Conservation (phyloP, 768 basidiomycete genomes). For the Podaxis sp. region DNA sequence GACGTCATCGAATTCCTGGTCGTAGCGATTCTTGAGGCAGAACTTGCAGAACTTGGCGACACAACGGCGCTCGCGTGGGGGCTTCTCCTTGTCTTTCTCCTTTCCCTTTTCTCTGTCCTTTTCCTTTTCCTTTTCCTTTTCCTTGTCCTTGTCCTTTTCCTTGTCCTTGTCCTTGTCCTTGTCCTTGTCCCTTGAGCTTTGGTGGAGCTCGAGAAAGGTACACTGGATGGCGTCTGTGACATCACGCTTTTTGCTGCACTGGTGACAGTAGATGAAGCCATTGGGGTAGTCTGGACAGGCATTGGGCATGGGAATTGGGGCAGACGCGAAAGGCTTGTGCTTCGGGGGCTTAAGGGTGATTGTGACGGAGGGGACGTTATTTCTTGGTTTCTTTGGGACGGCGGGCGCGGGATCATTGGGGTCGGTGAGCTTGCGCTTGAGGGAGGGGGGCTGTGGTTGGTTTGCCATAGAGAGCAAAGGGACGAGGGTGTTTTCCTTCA, state of each 20-base stretch:
- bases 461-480: slow-evolving; percentile 16
- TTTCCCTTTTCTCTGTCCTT: slow-evolving; percentile 24
- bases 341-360: slow-evolving; percentile 21
- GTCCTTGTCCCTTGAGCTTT: slow-evolving; percentile 21
- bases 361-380: slow-evolving; percentile 21
- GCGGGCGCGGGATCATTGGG: slow-evolving; percentile 24
- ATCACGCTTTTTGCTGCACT: slow-evolving; percentile 66
- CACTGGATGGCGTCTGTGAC: slow-evolving; percentile 38
- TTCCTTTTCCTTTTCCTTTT: slow-evolving; percentile 19
- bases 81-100: slow-evolving; percentile 6
- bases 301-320: slow-evolving; percentile 24
- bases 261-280: slow-evolving; percentile 65
- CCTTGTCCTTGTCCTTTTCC: slow-evolving; percentile 22
- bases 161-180: slow-evolving; percentile 19
- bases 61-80: slow-evolving; percentile 36
- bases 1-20: slow-evolving; percentile 47
- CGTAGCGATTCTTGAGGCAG: slow-evolving; percentile 72
- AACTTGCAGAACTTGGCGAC: slow-evolving; percentile 58
- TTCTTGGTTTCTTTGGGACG: slow-evolving; percentile 34
- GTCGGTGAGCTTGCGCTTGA: slow-evolving; percentile 54
- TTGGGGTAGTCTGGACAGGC: slow-evolving; percentile 34
- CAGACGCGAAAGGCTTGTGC: slow-evolving; percentile 26
- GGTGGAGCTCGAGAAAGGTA: slow-evolving; percentile 27
- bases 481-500: slow-evolving; percentile 48
- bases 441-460: slow-evolving; percentile 21